Evolutionary conservation across 139 green algal genomes (phyloP), one percentile per base, ranked within the genome.

Genomic region (Chlamydomonas sphaeroides): DNA sequence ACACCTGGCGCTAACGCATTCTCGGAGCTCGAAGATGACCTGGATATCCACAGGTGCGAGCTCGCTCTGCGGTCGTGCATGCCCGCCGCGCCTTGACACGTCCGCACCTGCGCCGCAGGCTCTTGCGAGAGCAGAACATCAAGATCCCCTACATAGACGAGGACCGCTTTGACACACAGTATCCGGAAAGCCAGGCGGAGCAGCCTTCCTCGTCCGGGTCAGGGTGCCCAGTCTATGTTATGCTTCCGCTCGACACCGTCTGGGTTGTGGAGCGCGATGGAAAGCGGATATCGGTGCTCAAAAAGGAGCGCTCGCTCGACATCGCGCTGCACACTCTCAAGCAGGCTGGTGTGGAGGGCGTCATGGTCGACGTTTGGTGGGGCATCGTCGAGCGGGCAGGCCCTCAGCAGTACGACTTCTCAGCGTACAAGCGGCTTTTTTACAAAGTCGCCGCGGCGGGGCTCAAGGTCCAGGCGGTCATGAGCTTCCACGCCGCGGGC

Each of bases 221-320:
- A 0, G 91, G 91, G 21, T 94, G 91, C 70, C 97, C 97, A 14
- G 95, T 99, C 4, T 99, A 96, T 83, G 97, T 99, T 1, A 99
- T 99, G 97, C 95, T 99, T 53, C 97, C 97, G 18, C 90, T 99
- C 57, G 97, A 99, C 86, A 98, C 96, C 38, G 95, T 99, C 5
- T 96, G 95, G 89, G 94, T 99, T 6, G 90, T 98, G 56, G 94
- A 99, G 78, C 88, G 91, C 17, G 93, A 98, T 17, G 90, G 90
- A 49, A 88, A 76, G 39, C 85, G 84, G 67, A 84, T 91, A 36
- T 89, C 91, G 0, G 85, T 97, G 57, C 85, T 98, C 1, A 98
- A 97, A 80, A 93, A 95, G n/a, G 95, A 96, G 78, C 88, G 91
- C 42, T 92, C 90, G 0, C 88, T 98, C 63, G 92, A 95, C 73